Conservation (phyloP, 2,329 filamentous ascomycete genomes). For the Exophiala spinifera region DNA sequence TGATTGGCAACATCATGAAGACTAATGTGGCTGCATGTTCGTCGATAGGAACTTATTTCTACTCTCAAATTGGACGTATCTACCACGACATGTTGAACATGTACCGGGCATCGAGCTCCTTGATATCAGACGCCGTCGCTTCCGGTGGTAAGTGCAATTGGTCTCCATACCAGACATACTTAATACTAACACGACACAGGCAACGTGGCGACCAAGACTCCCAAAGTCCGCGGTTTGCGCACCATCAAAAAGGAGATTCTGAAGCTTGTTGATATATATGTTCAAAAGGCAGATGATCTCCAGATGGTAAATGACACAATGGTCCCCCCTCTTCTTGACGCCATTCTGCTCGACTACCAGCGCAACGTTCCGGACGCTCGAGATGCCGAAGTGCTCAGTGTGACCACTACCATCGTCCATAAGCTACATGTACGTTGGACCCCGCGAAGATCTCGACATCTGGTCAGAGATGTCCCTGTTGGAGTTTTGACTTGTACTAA, state of each 20-base stretch:
- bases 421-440: slow-evolving; percentile 85
- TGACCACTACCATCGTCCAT: slow-evolving; percentile 95
- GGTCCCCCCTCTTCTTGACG: slow-evolving; percentile 91
- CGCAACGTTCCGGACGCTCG: slow-evolving; percentile 93
- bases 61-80: slow-evolving; percentile 94
- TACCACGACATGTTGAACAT: slow-evolving; percentile 99
- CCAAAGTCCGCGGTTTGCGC: slow-evolving; percentile 86
- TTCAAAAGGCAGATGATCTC: slow-evolving; percentile 95
- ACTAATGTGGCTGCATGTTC: slow-evolving; percentile 98
- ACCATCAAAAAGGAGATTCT: slow-evolving; percentile 99
- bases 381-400: slow-evolving; percentile 93
- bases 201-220: slow-evolving; percentile 94
- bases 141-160: slow-evolving; percentile 63
- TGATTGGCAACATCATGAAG: slow-evolving; percentile 99
- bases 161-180: background rate
- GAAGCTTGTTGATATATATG: slow-evolving; percentile 96
- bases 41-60: slow-evolving; percentile 95
- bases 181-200: slow-evolving; percentile 48
- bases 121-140: slow-evolving; percentile 90
- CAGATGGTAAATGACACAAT: slow-evolving; percentile 91
- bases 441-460: slow-evolving; percentile 51
- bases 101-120: slow-evolving; percentile 94
- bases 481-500: slow-evolving; percentile 32
- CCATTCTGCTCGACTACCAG: slow-evolving; percentile 93
- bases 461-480: slow-evolving; percentile 39